These are phyloP conservation scores for Fusarium austroafricanum DNA, from an alignment of 2,329 filamentous ascomycete species.

Conservation along the genomic window DNA sequence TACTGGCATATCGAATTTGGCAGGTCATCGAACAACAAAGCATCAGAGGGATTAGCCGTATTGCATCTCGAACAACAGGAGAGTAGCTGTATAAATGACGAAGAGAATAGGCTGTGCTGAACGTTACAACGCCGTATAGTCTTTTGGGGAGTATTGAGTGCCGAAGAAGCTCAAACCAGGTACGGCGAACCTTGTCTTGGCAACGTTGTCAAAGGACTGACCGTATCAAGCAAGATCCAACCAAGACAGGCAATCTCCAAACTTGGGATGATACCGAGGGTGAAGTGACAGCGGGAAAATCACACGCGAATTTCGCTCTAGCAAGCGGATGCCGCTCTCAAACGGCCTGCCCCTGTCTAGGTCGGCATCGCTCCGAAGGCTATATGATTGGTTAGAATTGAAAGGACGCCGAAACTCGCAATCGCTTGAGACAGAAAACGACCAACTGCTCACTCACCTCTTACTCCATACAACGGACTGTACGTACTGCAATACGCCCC, in stretches of 20 bases:
- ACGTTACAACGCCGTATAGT: background rate
- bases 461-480: too few relatives aligned
- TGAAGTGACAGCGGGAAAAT: slow-evolving; percentile 18
- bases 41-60: slow-evolving; percentile 4
- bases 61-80: background rate
- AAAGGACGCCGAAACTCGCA: slow-evolving; percentile 11
- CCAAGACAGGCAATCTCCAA: slow-evolving; percentile 14
- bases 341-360: slow-evolving; percentile 27
- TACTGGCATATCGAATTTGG: slow-evolving; percentile 22
- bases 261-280: slow-evolving; percentile 10
- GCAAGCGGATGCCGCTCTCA: slow-evolving; percentile 25
- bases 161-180: slow-evolving; percentile 17
- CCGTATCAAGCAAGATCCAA: slow-evolving; percentile 14
- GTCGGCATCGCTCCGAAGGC: slow-evolving; percentile 20
- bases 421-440: slow-evolving; percentile 11
- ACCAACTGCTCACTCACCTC: slow-evolving; percentile 2
- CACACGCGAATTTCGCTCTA: slow-evolving; percentile 33
- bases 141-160: background rate
- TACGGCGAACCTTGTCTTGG: slow-evolving; percentile 11
- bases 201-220: slow-evolving; percentile 11
- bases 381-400: slow-evolving; percentile 15
- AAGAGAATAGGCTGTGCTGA: background rate
- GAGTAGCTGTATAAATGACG: background rate
- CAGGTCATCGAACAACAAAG: slow-evolving; percentile 9
- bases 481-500: background rate